Percentiles rank a stretch among this genome's conserved stretches.
Evolutionary conservation across 2,329 filamentous ascomycete genomes (phyloP).

Genomic region (Lachnellula arida): DNA sequence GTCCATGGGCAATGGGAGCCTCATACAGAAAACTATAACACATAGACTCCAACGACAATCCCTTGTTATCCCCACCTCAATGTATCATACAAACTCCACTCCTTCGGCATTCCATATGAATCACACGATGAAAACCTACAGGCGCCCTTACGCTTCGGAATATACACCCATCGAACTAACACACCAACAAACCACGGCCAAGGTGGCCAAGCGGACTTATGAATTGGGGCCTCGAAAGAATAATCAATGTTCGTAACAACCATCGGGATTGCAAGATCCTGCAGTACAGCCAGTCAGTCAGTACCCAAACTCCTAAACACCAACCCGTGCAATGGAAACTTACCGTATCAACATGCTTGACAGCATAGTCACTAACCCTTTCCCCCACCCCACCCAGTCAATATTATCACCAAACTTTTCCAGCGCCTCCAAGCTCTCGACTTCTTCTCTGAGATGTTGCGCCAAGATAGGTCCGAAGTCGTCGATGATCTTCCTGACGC

Average conservation of each 20-base stretch:
- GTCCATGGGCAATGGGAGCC: no score
- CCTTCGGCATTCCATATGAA: constrained; percentile 30
- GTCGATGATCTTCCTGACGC: constrained; percentile 33
- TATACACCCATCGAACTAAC: constrained; percentile 34
- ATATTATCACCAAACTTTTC: constrained; percentile 33
- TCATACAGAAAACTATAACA: no score
- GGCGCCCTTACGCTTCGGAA: constrained; percentile 34
- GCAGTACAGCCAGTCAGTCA: background rate
- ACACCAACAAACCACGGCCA: constrained; percentile 26
- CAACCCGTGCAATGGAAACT: background rate
- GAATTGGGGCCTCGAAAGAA: constrained; percentile 28
- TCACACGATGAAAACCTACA: constrained; percentile 36
- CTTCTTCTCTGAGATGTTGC: constrained; percentile 38
- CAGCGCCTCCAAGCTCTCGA: constrained; percentile 34
- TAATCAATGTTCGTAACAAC: constrained; percentile 18
- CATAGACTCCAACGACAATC: no score
- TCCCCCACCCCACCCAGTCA: constrained; percentile 34
- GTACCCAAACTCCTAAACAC: background rate
- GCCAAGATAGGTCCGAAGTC: constrained; percentile 33
- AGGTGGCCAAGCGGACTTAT: constrained; percentile 24
- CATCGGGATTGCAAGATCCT: constrained; percentile 22
- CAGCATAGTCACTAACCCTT: constrained; percentile 11
- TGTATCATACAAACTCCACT: constrained; percentile 32
- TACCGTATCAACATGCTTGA: constrained; percentile 14
- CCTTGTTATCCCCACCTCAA: no score